Evolutionary conservation across 192 early-diverging fungal genomes (phyloP), one percentile per base, ranked within the genome.

Genomic region (Gamsiella multidivaricata): DNA sequence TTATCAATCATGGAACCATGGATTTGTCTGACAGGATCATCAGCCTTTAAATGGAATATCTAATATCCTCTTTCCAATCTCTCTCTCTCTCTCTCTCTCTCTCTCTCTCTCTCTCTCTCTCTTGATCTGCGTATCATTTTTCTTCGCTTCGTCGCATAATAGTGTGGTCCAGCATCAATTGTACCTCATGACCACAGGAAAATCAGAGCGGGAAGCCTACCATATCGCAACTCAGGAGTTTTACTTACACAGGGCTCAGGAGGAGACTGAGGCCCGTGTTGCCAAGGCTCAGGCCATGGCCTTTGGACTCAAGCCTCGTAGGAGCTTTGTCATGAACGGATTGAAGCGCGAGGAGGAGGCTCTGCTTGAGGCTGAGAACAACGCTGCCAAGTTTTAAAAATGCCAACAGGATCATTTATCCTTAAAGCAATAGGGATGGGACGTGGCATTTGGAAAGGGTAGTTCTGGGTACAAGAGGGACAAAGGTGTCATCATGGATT

Each of bases 91-190:
- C n/a, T n/a, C n/a, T n/a, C n/a, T n/a, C n/a, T n/a, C n/a, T n/a
- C n/a, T n/a, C n/a, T n/a, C n/a, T n/a, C n/a, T n/a, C n/a, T n/a
- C n/a, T n/a, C n/a, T n/a, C n/a, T n/a, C n/a, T 46, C 45, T 18
- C 9, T n/a, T 46, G 12, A 10, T 12, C 14, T 11, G 37, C 47
- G 0, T 47, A 43, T 8, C n/a, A n/a, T 45, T 20, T 1, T 6
- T 18, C 9, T 22, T 18, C 41, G 14, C 29, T 43, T 42, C 34
- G 18, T 29, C n/a, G n/a, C 45, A 63, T 31, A 15, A 36, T 80
- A 92, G 91, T 88, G 94, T 97, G 60, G 88, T 97, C 52, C 91
- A 92, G 79, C 87, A 93, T 79, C 93, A 96, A 80, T 50, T 93
- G 61, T 88, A 93, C 81, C 83, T 96, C 45, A 94, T 95, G 88